phyloP scores from a whole-genome alignment of 2,329 filamentous ascomycete species.

The Apiospora kogelbergensis region DNA sequence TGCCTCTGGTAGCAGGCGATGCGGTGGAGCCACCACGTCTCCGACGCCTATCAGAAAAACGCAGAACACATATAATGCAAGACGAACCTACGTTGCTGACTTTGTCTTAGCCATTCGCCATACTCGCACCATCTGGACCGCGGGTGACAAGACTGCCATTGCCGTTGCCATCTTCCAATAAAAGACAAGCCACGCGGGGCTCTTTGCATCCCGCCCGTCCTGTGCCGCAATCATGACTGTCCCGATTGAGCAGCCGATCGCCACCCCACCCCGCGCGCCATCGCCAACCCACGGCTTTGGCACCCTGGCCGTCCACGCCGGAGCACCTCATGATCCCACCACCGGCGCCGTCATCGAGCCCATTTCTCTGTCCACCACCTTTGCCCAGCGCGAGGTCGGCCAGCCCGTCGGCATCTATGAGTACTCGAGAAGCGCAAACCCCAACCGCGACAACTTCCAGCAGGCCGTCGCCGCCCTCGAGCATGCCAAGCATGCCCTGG shows the following conservation, averaged over 20 bases:
- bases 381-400: constrained; percentile 86
- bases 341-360: constrained; percentile 96
- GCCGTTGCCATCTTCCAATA: not conserved
- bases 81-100: not conserved
- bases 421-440: constrained; percentile 91
- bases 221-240: constrained; percentile 18
- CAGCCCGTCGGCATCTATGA: constrained; percentile 87
- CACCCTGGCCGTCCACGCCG: constrained; percentile 92
- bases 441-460: constrained; percentile 95
- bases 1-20: too few relatives aligned
- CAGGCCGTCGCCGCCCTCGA: constrained; percentile 87
- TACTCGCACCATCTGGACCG: not conserved
- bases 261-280: constrained; percentile 71
- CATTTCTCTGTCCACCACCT: constrained; percentile 95
- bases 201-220: not conserved
- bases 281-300: constrained; percentile 81
- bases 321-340: constrained; percentile 82
- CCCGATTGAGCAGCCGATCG: constrained; percentile 47
- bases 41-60: not conserved
- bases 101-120: not conserved
- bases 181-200: not conserved
- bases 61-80: not conserved
- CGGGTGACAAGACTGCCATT: not conserved
- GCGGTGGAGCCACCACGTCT: not conserved
- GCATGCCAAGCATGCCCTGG: constrained; percentile 87